Percentiles rank a stretch among this genome's conserved stretches.
phyloP scores from a whole-genome alignment of 2,329 filamentous ascomycete genomes.

The Trichoderma oligosporum region DNA sequence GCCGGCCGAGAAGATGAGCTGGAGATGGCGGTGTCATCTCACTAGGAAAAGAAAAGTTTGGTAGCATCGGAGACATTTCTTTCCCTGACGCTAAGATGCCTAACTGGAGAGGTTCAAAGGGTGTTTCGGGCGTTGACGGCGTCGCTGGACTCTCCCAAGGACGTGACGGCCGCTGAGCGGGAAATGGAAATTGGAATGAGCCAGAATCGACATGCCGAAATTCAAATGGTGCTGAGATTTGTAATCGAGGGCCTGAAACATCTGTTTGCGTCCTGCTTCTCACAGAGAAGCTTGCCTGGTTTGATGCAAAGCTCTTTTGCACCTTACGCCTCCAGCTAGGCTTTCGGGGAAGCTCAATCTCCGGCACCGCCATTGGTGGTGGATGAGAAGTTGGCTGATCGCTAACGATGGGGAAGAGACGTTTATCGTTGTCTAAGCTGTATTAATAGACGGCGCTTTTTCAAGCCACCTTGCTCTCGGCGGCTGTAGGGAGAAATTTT shows the following conservation, averaged over 20 bases:
- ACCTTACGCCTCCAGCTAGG: conserved; percentile 23
- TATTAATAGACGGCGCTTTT: conserved; percentile 31
- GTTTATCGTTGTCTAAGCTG: conserved; percentile 32
- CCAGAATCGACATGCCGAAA: conserved; percentile 56
- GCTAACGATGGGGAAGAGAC: conserved; percentile 26
- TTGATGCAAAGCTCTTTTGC: conserved; percentile 30
- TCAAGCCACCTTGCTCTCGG: conserved; percentile 29
- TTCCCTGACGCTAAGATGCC: conserved; percentile 45
- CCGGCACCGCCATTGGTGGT: conserved; percentile 28
- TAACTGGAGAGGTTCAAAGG: conserved; percentile 55
- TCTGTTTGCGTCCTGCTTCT: conserved; percentile 46
- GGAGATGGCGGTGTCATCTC: conserved; percentile 41
- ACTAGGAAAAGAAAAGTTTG: conserved; percentile 44
- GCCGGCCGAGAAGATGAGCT: conserved; percentile 32
- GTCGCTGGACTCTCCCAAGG: conserved; percentile 26
- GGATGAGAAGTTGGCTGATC: conserved; percentile 31
- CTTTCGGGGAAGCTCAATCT: conserved; percentile 22
- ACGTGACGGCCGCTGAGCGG: conserved; percentile 1
- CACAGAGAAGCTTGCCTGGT: conserved; percentile 42
- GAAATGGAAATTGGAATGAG: conserved; percentile 37
- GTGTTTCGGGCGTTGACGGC: conserved; percentile 26
- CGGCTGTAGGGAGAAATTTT: conserved; percentile 23
- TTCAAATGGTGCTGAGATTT: conserved; percentile 56
- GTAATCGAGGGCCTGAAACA: conserved; percentile 47
- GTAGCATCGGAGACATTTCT: conserved; percentile 53